Evolutionary conservation across 768 basidiomycete genomes (phyloP).

Genomic region (Tylopilus intermedius): DNA sequence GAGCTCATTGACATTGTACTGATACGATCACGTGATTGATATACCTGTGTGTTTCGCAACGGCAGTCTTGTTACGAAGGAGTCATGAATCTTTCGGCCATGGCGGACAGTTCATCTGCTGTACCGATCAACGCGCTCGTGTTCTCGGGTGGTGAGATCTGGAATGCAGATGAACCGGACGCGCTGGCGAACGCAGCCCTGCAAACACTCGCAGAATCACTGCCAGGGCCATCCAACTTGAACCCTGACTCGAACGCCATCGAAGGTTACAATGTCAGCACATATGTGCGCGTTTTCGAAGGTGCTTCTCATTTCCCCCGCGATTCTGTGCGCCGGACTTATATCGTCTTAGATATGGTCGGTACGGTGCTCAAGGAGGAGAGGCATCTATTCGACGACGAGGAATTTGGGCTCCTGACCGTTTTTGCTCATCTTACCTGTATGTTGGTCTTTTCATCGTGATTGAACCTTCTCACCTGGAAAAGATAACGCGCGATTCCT

Average conservation of each 20-base stretch:
- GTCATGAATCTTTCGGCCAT: too few species aligned
- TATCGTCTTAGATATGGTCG: constrained; percentile 48
- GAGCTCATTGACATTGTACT: background rate
- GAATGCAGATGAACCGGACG: constrained; percentile 14
- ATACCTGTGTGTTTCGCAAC: too few species aligned
- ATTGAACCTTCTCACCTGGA: constrained; percentile 5
- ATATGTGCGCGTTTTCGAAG: constrained; percentile 31
- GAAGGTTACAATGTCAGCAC: constrained; percentile 15
- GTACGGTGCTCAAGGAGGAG: constrained; percentile 47
- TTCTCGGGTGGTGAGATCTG: constrained; percentile 28
- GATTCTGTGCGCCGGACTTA: background rate
- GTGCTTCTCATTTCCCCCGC: constrained; percentile 5
- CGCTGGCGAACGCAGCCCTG: background rate
- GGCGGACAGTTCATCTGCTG: constrained; percentile 8
- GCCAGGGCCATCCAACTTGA: constrained; percentile 12
- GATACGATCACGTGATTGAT: constrained; percentile 11
- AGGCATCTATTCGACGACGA: constrained; percentile 44
- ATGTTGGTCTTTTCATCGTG: constrained; percentile 20
- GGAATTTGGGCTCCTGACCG: constrained; percentile 43
- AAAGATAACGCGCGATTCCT: constrained; percentile 58
- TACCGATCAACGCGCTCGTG: constrained; percentile 24
- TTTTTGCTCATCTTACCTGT: constrained; percentile 48
- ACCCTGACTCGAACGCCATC: background rate
- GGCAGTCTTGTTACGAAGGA: too few species aligned
- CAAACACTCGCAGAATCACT: constrained; percentile 8